Percentiles rank a stretch among this genome's conserved stretches.
These are phyloP conservation scores for Diophrys sp. DNA, from an alignment of 73 alveolate genomes.

Conservation along the genomic window DNA sequence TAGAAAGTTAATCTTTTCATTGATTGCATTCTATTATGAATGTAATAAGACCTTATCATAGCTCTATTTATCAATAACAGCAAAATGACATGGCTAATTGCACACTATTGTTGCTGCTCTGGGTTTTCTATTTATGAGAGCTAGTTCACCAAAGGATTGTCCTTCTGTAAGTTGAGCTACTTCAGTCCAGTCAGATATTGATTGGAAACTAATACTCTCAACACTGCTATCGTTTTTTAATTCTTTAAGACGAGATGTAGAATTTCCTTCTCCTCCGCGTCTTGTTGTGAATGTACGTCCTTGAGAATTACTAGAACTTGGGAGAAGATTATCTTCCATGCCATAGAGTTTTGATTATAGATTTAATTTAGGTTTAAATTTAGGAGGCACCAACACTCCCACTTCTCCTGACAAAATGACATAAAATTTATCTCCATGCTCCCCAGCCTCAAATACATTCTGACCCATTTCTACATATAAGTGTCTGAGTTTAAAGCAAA, in stretches of 20 bases:
- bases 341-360: too few relatives aligned
- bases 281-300: too few relatives aligned
- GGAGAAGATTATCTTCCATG: too few relatives aligned
- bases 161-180: slow-evolving; percentile 9
- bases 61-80: slow-evolving; percentile 28
- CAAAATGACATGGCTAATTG: slow-evolving; percentile 35
- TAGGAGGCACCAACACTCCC: slow-evolving; percentile 31
- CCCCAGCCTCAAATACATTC: slow-evolving; percentile 35
- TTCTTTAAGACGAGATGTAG: too few relatives aligned
- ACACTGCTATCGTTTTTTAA: too few relatives aligned
- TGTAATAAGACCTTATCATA: slow-evolving; percentile 26
- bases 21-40: slow-evolving; percentile 18
- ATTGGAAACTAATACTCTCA: too few relatives aligned
- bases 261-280: too few relatives aligned
- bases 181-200: too few relatives aligned
- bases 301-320: too few relatives aligned
- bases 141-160: slow-evolving; percentile 84
- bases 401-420: slow-evolving; percentile 30
- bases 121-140: slow-evolving; percentile 72
- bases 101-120: slow-evolving; percentile 80
- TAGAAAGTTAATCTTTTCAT: slow-evolving; percentile 28
- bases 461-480: not conserved
- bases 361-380: too few relatives aligned
- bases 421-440: slow-evolving; percentile 42
- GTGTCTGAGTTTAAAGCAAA: slow-evolving; percentile 7